Conservation (phyloP, 2,329 filamentous ascomycete genomes). For the Calonectria hawksworthii region DNA sequence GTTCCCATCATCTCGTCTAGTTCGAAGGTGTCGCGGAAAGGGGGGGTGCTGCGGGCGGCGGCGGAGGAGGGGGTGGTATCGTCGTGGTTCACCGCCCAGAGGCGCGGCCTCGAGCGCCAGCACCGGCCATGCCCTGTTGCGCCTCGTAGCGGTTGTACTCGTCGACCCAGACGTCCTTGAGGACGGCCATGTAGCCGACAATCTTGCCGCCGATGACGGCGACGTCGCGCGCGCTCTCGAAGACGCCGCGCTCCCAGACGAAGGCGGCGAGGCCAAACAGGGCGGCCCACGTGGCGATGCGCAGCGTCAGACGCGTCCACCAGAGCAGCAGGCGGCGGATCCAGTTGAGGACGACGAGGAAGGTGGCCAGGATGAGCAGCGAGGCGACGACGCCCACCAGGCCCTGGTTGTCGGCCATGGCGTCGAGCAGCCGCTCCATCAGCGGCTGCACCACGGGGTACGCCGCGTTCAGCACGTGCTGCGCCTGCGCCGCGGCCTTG, state of each 20-base stretch:
- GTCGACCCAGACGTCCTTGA: slow-evolving; percentile 67
- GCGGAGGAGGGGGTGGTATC: neutral
- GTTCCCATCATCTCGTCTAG: neutral
- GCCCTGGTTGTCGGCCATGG: slow-evolving; percentile 53
- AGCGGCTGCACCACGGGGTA: slow-evolving; percentile 60
- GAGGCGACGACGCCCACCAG: slow-evolving; percentile 50
- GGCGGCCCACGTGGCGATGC: slow-evolving; percentile 74
- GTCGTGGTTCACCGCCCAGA: slow-evolving; percentile 30
- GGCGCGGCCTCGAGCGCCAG: slow-evolving; percentile 33
- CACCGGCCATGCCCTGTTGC: slow-evolving; percentile 52
- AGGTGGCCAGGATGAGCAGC: slow-evolving; percentile 58
- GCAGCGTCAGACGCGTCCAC: slow-evolving; percentile 78
- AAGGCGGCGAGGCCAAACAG: slow-evolving; percentile 68
- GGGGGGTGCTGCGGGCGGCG: neutral
- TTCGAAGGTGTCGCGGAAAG: neutral
- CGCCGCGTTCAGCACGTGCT: slow-evolving; percentile 48
- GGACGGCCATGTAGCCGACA: slow-evolving; percentile 61
- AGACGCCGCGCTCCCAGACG: slow-evolving; percentile 76
- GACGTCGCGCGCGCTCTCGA: slow-evolving; percentile 73
- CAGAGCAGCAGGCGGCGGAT: slow-evolving; percentile 80
- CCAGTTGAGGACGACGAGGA: slow-evolving; percentile 78
- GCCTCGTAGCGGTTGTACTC: slow-evolving; percentile 72
- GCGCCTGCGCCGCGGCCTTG: slow-evolving; percentile 49
- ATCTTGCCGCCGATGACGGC: slow-evolving; percentile 59
- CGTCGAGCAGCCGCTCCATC: slow-evolving; percentile 54